Evolutionary conservation across 352 stramenopile species (phyloP), one percentile per base, ranked within the genome.

Genomic region (Lagenidium giganteum): DNA sequence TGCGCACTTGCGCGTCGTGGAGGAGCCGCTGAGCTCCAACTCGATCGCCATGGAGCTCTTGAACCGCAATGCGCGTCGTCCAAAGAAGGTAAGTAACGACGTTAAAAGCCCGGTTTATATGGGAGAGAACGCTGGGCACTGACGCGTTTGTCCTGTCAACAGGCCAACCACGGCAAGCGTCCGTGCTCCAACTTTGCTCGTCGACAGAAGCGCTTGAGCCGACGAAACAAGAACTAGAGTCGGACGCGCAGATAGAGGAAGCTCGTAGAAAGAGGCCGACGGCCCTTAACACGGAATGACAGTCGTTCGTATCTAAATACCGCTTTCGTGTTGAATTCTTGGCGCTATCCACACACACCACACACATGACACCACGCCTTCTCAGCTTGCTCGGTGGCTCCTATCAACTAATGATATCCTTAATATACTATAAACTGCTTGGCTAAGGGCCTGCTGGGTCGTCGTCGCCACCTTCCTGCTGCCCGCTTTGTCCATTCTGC

Each of bases 111-210:
- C 13, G 21, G 9, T 14, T 11, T 44, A 46, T 4, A 33, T 22
- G 39, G 36, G 16, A 28, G 17, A 25, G 21, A n/a, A n/a, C n/a
- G n/a, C n/a, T n/a, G n/a, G n/a, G n/a, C n/a, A 31, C 13, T 8
- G 27, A 31, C 27, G 2, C 11, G 32, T 38, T 13, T 35, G 14
- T 46, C 27, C 22, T 50, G 9, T 57, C 3, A 30, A 18, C 47
- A 87, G 75, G 80, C 80, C 41, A 93, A 93, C 72, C 80, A 90
- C 61, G 80, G 80, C 68, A 93, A 93, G 54, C 80, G 80, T 22
- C 80, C 80, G 38, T 93, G 80, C 66, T 93, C 80, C 47, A 70
- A 93, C 66, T 61, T 81, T 40, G 67, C 74, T 41, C 76, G 80
- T 57, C 80, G 80, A 47, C 71, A 81, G 51, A 89, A 89, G 69